A percentile compares a stretch with the other conserved stretches of the same genome.
These are phyloP conservation scores for Spizellomyces sp. DNA, from an alignment of 192 early-diverging fungal species.

Conservation along the genomic window DNA sequence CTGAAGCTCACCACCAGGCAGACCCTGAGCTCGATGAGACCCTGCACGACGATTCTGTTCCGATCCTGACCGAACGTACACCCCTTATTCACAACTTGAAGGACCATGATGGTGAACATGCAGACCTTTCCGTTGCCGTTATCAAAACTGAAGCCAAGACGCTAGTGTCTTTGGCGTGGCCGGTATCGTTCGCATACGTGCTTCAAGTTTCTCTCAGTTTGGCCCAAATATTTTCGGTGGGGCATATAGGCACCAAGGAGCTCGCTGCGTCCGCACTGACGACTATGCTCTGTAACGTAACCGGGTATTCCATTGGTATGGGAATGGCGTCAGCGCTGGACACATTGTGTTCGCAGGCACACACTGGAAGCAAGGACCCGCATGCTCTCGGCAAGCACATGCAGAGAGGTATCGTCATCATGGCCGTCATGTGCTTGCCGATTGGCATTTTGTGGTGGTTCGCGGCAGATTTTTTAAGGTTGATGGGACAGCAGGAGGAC, in stretches of 20 bases:
- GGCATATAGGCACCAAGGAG: slow-evolving; percentile 50
- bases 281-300: slow-evolving; percentile 48
- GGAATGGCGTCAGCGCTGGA: slow-evolving; percentile 58
- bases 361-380: slow-evolving; percentile 37
- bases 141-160: slow-evolving; percentile 25
- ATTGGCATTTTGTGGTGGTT: slow-evolving; percentile 73
- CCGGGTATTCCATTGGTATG: slow-evolving; percentile 47
- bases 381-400: slow-evolving; percentile 54
- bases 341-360: slow-evolving; percentile 56
- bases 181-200: slow-evolving; percentile 48
- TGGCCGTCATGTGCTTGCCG: slow-evolving; percentile 67
- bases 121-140: slow-evolving; percentile 8
- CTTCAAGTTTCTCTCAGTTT: slow-evolving; percentile 35
- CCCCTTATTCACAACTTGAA: slow-evolving; percentile 26
- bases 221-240: slow-evolving; percentile 22
- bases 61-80: slow-evolving; percentile 17
- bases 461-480: slow-evolving; percentile 67
- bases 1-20: too few species aligned
- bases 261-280: slow-evolving; percentile 41
- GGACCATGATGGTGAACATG: slow-evolving; percentile 17
- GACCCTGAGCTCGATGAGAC: too few species aligned
- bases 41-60: too few species aligned
- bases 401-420: slow-evolving; percentile 73
- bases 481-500: slow-evolving; percentile 73
- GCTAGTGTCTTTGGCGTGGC: slow-evolving; percentile 46